These are phyloP conservation scores for Podaxis carcinomalis DNA, from an alignment of 768 basidiomycete genomes.

Conservation along the genomic window DNA sequence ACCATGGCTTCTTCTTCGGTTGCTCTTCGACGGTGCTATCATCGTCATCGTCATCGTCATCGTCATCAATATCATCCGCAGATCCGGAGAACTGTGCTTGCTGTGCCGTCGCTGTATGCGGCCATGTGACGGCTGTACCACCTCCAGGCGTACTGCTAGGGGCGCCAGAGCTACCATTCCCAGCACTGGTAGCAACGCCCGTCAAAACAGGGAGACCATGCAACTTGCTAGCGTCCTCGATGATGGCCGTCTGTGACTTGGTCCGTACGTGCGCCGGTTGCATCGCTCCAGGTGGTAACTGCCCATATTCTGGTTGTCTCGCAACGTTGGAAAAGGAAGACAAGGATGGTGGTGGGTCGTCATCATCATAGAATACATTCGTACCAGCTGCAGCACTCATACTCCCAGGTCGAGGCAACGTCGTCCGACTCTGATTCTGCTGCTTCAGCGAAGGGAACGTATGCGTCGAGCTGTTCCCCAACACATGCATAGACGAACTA, in stretches of 20 bases:
- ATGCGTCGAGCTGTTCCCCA: constrained; percentile 44
- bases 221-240: constrained; percentile 54
- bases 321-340: constrained; percentile 36
- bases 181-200: constrained; percentile 12
- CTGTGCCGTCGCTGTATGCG: constrained; percentile 8
- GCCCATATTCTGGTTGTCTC: constrained; percentile 26
- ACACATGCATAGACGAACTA: constrained; percentile 4
- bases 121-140: not conserved
- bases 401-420: constrained; percentile 12
- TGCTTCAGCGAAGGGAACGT: constrained; percentile 66
- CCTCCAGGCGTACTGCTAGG: constrained; percentile 19
- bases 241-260: constrained; percentile 79
- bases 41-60: constrained; percentile 28
- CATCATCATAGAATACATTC: constrained; percentile 22
- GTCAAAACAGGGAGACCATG: constrained; percentile 7
- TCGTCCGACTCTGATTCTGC: constrained; percentile 21
- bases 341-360: constrained; percentile 49
- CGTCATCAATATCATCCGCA: constrained; percentile 18
- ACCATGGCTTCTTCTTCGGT: constrained; percentile 63
- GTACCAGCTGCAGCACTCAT: not conserved
- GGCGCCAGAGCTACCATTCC: constrained; percentile 11
- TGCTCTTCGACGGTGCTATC: constrained; percentile 37
- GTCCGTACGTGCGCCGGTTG: constrained; percentile 65
- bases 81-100: constrained; percentile 13
- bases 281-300: constrained; percentile 60